Evolutionary conservation across 2,329 filamentous ascomycete genomes (phyloP).

Genomic region (Xylaria sp.): DNA sequence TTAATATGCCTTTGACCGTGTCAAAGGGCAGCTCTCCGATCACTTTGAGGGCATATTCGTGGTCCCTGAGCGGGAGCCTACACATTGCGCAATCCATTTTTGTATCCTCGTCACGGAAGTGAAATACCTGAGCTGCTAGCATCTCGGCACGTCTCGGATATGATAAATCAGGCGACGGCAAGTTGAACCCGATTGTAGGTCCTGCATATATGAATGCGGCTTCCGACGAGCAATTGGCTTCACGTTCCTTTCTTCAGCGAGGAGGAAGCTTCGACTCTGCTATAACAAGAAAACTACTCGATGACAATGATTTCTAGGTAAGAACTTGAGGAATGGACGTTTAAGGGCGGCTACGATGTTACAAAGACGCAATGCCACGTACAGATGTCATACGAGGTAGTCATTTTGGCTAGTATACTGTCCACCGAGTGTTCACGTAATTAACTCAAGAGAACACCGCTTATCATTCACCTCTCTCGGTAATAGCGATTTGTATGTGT

Average conservation of each 20-base stretch:
- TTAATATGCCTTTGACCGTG: constrained; percentile 41
- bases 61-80: constrained; percentile 33
- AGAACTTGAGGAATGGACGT: background rate
- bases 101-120: background rate
- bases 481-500: too few species aligned
- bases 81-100: constrained; percentile 35
- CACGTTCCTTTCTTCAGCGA: background rate
- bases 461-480: background rate
- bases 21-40: constrained; percentile 43
- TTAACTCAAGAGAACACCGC: background rate
- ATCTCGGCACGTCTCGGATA: background rate
- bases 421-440: background rate
- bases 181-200: background rate
- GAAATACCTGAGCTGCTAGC: too few species aligned
- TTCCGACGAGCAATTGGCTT: background rate
- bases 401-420: background rate
- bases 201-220: background rate
- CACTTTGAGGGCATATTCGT: constrained; percentile 41
- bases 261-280: constrained; percentile 16
- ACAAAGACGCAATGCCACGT: background rate
- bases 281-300: background rate
- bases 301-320: too few species aligned
- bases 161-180: background rate
- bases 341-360: background rate
- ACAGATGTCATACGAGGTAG: background rate